Evolutionary conservation across 371 early-diverging fungal species (phyloP).

Genomic region (Rhizomucor miehei): DNA sequence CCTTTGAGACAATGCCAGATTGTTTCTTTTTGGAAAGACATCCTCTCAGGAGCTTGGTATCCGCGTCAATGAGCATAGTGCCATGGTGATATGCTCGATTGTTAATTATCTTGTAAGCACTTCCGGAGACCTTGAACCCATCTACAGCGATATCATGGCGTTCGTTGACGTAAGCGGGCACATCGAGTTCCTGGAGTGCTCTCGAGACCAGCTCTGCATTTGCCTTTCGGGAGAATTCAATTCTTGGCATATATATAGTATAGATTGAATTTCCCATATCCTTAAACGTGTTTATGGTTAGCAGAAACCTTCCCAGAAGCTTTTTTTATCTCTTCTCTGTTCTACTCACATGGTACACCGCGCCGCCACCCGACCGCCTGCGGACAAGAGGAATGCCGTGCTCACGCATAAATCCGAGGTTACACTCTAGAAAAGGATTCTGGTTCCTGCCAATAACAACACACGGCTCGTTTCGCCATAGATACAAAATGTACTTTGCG

Average conservation of each 20-base stretch:
- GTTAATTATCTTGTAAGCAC: conserved; percentile 89
- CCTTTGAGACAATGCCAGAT: conserved; percentile 73
- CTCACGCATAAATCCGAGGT: conserved; percentile 64
- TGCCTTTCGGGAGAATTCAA: conserved; percentile 69
- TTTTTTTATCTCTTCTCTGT: neutral
- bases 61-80: conserved; percentile 93
- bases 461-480: conserved; percentile 87
- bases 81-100: conserved; percentile 94
- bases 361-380: conserved; percentile 93
- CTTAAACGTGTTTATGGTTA: conserved; percentile 28
- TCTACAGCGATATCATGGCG: conserved; percentile 89
- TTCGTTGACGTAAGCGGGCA: conserved; percentile 84
- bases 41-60: conserved; percentile 64
- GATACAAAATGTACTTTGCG: conserved; percentile 64
- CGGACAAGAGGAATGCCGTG: conserved; percentile 80
- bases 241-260: conserved; percentile 90
- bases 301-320: too few relatives aligned
- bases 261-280: conserved; percentile 96
- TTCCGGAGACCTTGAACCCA: conserved; percentile 85
- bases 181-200: conserved; percentile 75
- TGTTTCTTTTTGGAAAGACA: conserved; percentile 35
- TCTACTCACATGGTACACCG: conserved; percentile 89
- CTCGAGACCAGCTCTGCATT: conserved; percentile 79
- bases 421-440: conserved; percentile 95
- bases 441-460: conserved; percentile 96